Conservation (phyloP, 2,329 filamentous ascomycete genomes). For the Podosphaera fusca region DNA sequence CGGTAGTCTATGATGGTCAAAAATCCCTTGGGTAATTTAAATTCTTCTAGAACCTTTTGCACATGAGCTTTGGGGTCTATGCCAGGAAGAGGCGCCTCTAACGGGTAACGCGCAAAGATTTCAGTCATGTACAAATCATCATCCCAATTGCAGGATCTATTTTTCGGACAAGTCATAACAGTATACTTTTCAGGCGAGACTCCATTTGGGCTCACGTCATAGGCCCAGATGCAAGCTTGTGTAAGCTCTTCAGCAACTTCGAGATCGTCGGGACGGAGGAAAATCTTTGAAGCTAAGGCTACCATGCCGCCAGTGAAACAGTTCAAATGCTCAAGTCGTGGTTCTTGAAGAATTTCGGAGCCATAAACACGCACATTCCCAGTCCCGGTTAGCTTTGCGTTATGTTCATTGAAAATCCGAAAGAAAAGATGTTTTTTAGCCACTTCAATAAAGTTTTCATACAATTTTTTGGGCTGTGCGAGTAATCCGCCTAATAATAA, state of each 20-base stretch:
- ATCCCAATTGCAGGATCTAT: conserved; percentile 10
- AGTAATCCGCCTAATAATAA: conserved; percentile 39
- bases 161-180: conserved; percentile 13
- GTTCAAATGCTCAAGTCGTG: conserved; percentile 35
- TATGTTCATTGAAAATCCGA: conserved; percentile 19
- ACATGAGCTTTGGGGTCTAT: conserved; percentile 1
- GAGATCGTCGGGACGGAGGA: conserved; percentile 29
- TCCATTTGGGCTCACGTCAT: conserved; percentile 30
- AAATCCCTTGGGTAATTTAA: conserved; percentile 8
- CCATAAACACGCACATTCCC: conserved; percentile 21
- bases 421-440: conserved; percentile 24
- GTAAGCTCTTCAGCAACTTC: conserved; percentile 32
- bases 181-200: conserved; percentile 37
- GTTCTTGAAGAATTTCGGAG: conserved; percentile 21
- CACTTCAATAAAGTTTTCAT: conserved; percentile 22
- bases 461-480: conserved; percentile 25
- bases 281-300: conserved; percentile 39
- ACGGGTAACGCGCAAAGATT: conserved; percentile 15
- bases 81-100: conserved; percentile 27
- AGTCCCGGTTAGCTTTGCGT: conserved; percentile 22
- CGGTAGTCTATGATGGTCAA: conserved; percentile 10
- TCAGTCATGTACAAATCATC: conserved; percentile 27
- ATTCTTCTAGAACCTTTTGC: conserved; percentile 5
- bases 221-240: conserved; percentile 39
- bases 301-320: conserved; percentile 55